Evolutionary conservation across 1,284 basidiomycete species (phyloP).

Genomic region (Irpex sp.): DNA sequence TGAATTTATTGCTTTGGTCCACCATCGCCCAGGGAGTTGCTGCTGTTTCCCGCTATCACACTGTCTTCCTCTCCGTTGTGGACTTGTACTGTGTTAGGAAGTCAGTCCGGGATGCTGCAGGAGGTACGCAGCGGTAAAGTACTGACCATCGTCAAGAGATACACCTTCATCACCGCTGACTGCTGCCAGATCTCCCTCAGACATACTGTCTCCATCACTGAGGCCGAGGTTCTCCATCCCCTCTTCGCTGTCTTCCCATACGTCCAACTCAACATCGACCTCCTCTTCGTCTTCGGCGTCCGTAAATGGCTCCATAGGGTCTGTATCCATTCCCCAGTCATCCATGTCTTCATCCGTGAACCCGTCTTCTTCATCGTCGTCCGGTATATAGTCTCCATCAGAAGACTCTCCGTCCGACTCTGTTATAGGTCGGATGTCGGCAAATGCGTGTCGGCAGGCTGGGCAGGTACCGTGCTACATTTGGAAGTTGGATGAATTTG

Average conservation of each 20-base stretch:
- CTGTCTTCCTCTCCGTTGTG: slow-evolving; percentile 19
- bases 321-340: slow-evolving; percentile 20
- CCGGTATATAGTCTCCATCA: slow-evolving; percentile 63
- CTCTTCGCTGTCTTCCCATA: slow-evolving; percentile 14
- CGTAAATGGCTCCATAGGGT: neutral
- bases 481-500: no score
- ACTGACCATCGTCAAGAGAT: neutral
- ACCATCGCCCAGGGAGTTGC: neutral
- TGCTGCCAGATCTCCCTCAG: neutral
- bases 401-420: slow-evolving; percentile 63
- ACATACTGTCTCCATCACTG: slow-evolving; percentile 16
- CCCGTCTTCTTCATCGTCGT: slow-evolving; percentile 42
- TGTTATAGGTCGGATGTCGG: slow-evolving; percentile 45
- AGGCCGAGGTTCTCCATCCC: slow-evolving; percentile 17
- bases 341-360: slow-evolving; percentile 39
- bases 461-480: slow-evolving; percentile 68
- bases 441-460: slow-evolving; percentile 56
- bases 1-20: neutral
- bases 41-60: neutral
- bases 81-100: neutral
- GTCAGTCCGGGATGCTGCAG: no score
- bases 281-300: slow-evolving; percentile 17
- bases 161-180: neutral
- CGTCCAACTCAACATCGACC: slow-evolving; percentile 17
- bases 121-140: no score